phyloP scores from a whole-genome alignment of 768 basidiomycete genomes.

The Boletus sp. region DNA sequence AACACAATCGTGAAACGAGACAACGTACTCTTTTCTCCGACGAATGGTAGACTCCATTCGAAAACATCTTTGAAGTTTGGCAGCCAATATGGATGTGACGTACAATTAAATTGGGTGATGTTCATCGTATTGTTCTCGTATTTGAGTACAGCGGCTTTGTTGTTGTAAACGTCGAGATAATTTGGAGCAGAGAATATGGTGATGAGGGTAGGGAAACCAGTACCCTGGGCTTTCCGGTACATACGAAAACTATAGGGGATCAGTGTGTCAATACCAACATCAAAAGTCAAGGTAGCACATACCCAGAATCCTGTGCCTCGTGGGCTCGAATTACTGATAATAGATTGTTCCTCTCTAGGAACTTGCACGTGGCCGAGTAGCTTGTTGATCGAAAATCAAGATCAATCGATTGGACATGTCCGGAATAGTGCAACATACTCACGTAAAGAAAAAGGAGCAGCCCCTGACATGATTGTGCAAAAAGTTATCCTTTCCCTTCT shows the following conservation, averaged over 20 bases:
- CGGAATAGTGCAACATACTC: slow-evolving; percentile 16
- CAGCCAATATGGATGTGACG: slow-evolving; percentile 89
- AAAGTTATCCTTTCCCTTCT: slow-evolving; percentile 64
- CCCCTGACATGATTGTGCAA: slow-evolving; percentile 73
- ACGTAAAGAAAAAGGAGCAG: slow-evolving; percentile 78
- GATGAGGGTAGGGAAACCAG: slow-evolving; percentile 94
- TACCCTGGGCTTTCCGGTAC: slow-evolving; percentile 90
- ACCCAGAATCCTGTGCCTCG: slow-evolving; percentile 97
- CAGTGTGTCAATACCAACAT: not conserved
- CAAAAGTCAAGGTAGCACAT: slow-evolving; percentile 21
- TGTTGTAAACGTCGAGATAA: slow-evolving; percentile 95
- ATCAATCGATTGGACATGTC: not conserved
- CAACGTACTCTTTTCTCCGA: slow-evolving; percentile 88
- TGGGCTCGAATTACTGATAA: slow-evolving; percentile 95
- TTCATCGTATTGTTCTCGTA: slow-evolving; percentile 97
- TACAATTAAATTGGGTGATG: slow-evolving; percentile 82
- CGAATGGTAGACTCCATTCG: slow-evolving; percentile 97
- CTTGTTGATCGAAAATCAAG: slow-evolving; percentile 29
- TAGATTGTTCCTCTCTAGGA: slow-evolving; percentile 88
- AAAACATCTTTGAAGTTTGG: slow-evolving; percentile 99
- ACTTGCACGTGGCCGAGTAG: slow-evolving; percentile 88
- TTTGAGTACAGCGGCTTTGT: slow-evolving; percentile 95
- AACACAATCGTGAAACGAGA: not conserved
- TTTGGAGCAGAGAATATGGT: slow-evolving; percentile 98
- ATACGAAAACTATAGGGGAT: slow-evolving; percentile 67